Base-by-base conservation (phyloP, 2,329 filamentous ascomycete genomes). In the Sporothrix sp. region DNA sequence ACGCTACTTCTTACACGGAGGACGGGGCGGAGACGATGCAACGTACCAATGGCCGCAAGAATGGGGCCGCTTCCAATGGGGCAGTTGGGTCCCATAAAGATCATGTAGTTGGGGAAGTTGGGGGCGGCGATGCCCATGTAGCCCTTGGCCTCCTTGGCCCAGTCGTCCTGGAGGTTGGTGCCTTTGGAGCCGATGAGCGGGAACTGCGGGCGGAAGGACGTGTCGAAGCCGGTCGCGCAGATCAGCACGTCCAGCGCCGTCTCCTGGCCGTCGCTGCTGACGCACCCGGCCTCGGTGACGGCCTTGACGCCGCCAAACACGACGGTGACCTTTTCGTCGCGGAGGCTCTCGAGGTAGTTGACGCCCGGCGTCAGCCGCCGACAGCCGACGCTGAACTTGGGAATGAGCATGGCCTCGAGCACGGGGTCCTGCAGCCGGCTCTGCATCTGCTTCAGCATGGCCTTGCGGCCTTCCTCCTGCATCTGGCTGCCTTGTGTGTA, bases 261-360 rank as follows among this genome's bases (percentile, higher is more conserved):
- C 16, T 71, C 60, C 28, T 68, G 58, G 18, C 72, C 75, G 5
- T 68, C 68, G 58, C 49, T 60, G 25, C 54, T 51, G 18, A 63
- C 53, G 30, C 61, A 54, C 3, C 69, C 68, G 59, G 52, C 3
- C 58, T 65, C 52, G 6, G 61, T 58, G 1, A 64, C 65, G 25
- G 75, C 32, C 74, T 64, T 60, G 45, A 78, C 61, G n/a, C 76
- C 70, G 20, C 68, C 66, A 11, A 66, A 59, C 1, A 74, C 70
- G 33, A 78, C 65, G 6, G 72, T 66, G 13, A 83, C 79, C 48
- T 84, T 82, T 3, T 74, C 71, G 54, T 77, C 70, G 0, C 72
- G 25, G 84, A 66, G 0, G 80, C 79, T 66, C 60, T 84, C 81
- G 4, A 86, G 71, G 57, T 85, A 85, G 0, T 80, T 81, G 0